Evolutionary conservation across 2,329 filamentous ascomycete species (phyloP), one percentile per base, ranked within the genome.

Genomic region (Zymoseptoria brevis): DNA sequence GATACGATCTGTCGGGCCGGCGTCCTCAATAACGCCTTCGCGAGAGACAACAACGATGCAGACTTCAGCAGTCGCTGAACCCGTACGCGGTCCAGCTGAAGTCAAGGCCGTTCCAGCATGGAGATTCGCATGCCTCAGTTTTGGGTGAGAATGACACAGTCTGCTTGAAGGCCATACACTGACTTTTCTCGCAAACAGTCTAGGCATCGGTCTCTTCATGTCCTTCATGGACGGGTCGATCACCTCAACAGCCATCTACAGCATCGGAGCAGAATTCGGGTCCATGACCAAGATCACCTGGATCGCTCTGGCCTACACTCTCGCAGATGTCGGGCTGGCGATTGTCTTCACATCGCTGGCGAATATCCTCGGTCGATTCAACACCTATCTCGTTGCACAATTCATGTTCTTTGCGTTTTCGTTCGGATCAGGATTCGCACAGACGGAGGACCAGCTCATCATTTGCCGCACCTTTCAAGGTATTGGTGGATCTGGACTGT

Each of bases 401-500:
- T 68, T 79, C 21, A 68, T 83, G 19, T 84, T 84, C 59, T 73
- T 80, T n/a, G 75, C 74, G 41, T 83, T 83, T 58, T 84, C 81
- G 0, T 71, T 83, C 51, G 80, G 79, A 29, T 83, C 81, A 61
- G 81, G 77, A 21, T 74, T 77, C 8, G 75, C 81, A 6, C 74
- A 72, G 22, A 75, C 72, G 58, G 83, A 84, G 80, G 71, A 73
- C 53, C 75, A 80, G 45, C 72, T 84, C 1, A 85, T 86, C 53
- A 66, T 82, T 13, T 85, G 77, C 59, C 80, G 83, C 19, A 80
- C 81, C 0, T 79, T 85, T 13, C 83, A 85, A 59, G 83, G 83
- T 4, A 77, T 85, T 50, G 83, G 84, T 0, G 84, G 81, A 1
- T 83, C 84, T 8, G 83, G 83, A 0, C 72, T 86, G 22, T 87